A percentile compares a stretch with the other conserved stretches of the same genome.
Conservation (phyloP, 768 basidiomycete species). For the Pisolithus sp. region DNA sequence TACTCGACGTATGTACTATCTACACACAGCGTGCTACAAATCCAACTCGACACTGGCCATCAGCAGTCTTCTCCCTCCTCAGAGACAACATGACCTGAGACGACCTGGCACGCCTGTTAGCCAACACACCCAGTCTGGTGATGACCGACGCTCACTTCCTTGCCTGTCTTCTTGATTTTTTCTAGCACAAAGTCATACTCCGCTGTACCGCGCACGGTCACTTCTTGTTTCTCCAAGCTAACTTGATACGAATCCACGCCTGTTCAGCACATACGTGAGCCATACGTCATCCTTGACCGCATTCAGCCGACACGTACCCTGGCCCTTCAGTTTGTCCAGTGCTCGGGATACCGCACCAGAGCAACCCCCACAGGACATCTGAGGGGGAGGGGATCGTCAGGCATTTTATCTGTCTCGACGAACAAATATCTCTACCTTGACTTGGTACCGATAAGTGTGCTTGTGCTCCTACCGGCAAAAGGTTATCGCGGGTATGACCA, state of each 20-base stretch:
- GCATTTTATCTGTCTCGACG: neutral
- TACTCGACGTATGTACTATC: too few species aligned
- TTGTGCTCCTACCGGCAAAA: constrained; percentile 1
- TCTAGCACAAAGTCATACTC: constrained; percentile 59
- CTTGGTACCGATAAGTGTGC: constrained; percentile 64
- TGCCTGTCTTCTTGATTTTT: constrained; percentile 88
- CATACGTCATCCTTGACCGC: constrained; percentile 1
- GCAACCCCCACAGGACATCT: constrained; percentile 89
- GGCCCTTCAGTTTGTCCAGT: constrained; percentile 49
- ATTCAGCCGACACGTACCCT: constrained; percentile 17
- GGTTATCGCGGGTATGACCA: too few species aligned
- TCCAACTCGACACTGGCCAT: too few species aligned
- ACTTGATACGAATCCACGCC: constrained; percentile 41
- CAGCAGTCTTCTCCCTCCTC: too few species aligned
- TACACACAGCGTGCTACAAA: too few species aligned
- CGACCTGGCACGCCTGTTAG: constrained; percentile 23
- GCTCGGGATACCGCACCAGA: constrained; percentile 76
- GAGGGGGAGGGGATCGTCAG: neutral
- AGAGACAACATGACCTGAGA: constrained; percentile 37
- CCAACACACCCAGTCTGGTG: neutral
- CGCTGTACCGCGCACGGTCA: constrained; percentile 55
- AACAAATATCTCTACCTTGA: constrained; percentile 51
- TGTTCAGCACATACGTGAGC: neutral
- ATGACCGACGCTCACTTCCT: constrained; percentile 51
- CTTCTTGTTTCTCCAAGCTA: constrained; percentile 63